phyloP scores from a whole-genome alignment of 2,329 filamentous ascomycete species.

The Alternaria atra region DNA sequence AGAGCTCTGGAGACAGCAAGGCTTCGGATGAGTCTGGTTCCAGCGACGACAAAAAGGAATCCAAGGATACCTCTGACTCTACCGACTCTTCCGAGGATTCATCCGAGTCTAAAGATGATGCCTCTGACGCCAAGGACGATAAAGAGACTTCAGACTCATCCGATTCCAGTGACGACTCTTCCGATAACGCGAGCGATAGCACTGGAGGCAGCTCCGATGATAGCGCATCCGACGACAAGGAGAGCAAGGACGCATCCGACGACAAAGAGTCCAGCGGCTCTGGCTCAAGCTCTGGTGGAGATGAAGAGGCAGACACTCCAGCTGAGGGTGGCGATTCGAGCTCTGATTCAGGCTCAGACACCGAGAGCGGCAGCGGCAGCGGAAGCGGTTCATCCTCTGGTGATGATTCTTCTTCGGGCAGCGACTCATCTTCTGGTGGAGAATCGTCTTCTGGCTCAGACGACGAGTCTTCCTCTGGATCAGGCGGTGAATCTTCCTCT shows the following conservation, averaged over 20 bases:
- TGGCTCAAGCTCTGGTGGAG: constrained; percentile 7
- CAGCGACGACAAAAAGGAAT: not conserved
- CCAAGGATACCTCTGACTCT: not conserved
- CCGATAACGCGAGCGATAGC: not conserved
- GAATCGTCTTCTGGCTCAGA: not conserved
- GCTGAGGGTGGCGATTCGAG: not conserved
- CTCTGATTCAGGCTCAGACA: not conserved
- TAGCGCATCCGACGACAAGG: not conserved
- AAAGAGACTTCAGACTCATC: not conserved
- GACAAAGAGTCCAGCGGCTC: not conserved
- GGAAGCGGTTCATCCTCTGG: not conserved
- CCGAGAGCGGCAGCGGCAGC: not conserved
- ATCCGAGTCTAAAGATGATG: not conserved
- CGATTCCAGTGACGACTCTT: not conserved
- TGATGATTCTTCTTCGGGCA: not conserved
- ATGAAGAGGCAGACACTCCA: not conserved
- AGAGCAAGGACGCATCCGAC: not conserved
- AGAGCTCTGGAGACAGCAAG: not conserved
- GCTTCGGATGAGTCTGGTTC: not conserved
- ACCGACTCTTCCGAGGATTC: not conserved
- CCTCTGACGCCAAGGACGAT: not conserved
- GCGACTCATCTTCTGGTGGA: not conserved
- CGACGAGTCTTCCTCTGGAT: not conserved
- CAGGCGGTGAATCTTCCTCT: not conserved
- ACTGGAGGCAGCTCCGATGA: not conserved